phyloP scores from a whole-genome alignment of 1,284 basidiomycete species.

The Farysia itapuensis region DNA sequence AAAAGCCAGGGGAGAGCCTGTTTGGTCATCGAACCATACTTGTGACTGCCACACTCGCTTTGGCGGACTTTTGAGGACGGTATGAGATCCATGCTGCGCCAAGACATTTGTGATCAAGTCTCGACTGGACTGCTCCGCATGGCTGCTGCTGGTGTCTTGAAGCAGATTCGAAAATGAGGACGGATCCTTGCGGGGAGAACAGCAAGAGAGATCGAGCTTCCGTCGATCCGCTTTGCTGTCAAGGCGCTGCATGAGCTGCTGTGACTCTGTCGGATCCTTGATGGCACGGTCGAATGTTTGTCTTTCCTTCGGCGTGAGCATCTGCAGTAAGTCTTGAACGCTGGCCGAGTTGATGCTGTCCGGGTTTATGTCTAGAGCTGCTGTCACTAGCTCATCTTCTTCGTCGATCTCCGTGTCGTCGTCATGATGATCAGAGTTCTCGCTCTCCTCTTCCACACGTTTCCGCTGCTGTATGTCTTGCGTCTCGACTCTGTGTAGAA shows the following conservation, averaged over 20 bases:
- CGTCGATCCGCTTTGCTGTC: constrained; percentile 11
- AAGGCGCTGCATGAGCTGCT: constrained; percentile 8
- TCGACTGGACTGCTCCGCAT: background rate
- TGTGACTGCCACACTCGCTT: constrained; percentile 4
- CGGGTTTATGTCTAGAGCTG: too few relatives aligned
- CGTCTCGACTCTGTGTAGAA: constrained; percentile 10
- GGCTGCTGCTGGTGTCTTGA: background rate
- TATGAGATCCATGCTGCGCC: background rate
- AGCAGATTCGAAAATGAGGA: background rate
- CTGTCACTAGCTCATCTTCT: background rate
- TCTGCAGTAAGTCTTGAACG: constrained; percentile 27
- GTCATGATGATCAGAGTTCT: constrained; percentile 5
- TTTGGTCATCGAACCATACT: constrained; percentile 17
- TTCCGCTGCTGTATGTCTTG: constrained; percentile 4
- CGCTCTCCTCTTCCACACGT: constrained; percentile 1
- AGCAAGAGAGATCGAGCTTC: background rate
- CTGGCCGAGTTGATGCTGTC: too few relatives aligned
- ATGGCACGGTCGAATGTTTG: constrained; percentile 21
- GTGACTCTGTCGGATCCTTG: constrained; percentile 13
- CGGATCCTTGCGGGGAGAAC: background rate
- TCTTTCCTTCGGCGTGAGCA: constrained; percentile 33
- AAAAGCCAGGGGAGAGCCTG: background rate
- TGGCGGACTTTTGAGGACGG: background rate
- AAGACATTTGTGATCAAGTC: too few relatives aligned
- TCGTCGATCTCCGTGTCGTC: constrained; percentile 1